Percentiles rank a stretch among this genome's conserved stretches.
Conservation (phyloP, 176 grass and related monocot species). For the Tillandsia leiboldiana region DNA sequence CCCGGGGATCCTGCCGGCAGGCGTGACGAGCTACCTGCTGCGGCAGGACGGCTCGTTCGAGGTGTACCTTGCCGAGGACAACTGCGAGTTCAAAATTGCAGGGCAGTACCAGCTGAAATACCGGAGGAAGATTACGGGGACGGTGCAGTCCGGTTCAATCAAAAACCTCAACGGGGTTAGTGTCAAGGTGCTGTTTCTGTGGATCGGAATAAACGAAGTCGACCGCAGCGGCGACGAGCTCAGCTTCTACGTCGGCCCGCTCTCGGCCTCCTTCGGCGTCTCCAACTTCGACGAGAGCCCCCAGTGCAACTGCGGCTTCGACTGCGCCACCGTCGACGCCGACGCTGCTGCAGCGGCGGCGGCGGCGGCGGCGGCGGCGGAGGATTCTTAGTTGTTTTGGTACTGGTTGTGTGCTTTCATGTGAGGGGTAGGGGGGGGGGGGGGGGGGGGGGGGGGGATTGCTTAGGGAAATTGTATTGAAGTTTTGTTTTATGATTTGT, state of each 20-base stretch:
- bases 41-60: conserved; percentile 33
- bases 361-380: too few species aligned
- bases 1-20: conserved; percentile 38
- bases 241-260: conserved; percentile 20
- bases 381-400: too few species aligned
- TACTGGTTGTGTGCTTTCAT: too few species aligned
- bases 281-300: conserved; percentile 28
- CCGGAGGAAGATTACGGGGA: conserved; percentile 26
- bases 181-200: conserved; percentile 26
- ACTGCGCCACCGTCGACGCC: neutral
- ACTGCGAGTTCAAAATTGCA: conserved; percentile 28
- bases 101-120: conserved; percentile 23
- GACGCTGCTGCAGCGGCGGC: too few species aligned
- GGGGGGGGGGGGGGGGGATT: too few species aligned
- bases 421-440: too few species aligned
- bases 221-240: conserved; percentile 1
- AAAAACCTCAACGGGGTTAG: conserved; percentile 18
- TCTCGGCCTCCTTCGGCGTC: conserved; percentile 29
- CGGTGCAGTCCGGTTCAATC: conserved; percentile 3
- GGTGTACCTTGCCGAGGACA: conserved; percentile 28
- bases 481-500: too few species aligned
- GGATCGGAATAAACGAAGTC: conserved; percentile 19
- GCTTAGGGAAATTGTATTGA: too few species aligned
- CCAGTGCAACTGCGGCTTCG: conserved; percentile 16
- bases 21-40: conserved; percentile 34